Conservation (phyloP, 2,329 filamentous ascomycete genomes). For the Sclerotinia sclerotiorum region DNA sequence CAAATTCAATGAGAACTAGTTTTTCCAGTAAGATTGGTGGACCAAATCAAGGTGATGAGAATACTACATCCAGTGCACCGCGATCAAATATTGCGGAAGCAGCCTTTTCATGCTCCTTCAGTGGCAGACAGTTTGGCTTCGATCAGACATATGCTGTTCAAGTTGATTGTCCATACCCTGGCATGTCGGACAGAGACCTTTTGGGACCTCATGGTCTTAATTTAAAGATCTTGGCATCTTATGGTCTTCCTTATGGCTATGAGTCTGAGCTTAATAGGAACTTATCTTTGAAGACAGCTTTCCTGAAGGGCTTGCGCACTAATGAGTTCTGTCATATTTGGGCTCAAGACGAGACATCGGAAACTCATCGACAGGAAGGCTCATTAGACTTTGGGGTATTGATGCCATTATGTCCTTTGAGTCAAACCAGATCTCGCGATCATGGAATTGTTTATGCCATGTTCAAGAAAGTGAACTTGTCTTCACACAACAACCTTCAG, state of each 20-base stretch:
- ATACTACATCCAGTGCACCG: neutral
- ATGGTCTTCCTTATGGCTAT: conserved; percentile 30
- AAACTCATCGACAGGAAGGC: neutral
- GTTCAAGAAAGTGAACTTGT: neutral
- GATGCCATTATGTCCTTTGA: neutral
- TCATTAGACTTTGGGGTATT: neutral
- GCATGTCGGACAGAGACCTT: conserved; percentile 31
- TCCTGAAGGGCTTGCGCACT: conserved; percentile 8
- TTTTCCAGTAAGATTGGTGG: conserved; percentile 16
- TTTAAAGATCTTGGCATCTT: conserved; percentile 36
- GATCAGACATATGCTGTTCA: conserved; percentile 38
- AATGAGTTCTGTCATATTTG: neutral
- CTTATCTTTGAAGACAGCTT: neutral
- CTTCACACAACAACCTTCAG: neutral
- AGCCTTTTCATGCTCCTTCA: conserved; percentile 33
- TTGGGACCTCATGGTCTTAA: conserved; percentile 28
- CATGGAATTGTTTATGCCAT: conserved; percentile 13
- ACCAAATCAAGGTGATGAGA: neutral
- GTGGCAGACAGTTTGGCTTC: conserved; percentile 35
- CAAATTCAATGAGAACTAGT: neutral
- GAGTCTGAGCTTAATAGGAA: conserved; percentile 12
- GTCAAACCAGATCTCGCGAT: neutral
- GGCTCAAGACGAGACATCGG: neutral
- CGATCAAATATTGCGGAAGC: conserved; percentile 28
- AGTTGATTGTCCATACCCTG: conserved; percentile 26